phyloP scores from a whole-genome alignment of 768 basidiomycete species.

The Termitomyces sp. region DNA sequence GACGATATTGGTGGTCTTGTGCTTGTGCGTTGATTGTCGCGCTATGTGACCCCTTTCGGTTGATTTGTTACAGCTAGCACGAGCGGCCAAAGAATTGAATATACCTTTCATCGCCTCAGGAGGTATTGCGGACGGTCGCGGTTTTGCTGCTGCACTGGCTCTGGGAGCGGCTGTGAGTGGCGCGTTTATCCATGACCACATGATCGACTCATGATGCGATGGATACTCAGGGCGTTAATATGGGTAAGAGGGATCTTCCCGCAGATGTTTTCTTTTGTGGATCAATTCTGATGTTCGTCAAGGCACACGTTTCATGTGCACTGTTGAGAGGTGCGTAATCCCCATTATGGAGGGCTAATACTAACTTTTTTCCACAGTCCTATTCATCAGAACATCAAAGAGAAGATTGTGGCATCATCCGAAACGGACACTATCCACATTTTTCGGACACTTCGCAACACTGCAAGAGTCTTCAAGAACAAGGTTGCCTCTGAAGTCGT shows the following conservation, averaged over 20 bases:
- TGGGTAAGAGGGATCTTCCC: conserved; percentile 41
- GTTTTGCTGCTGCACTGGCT: conserved; percentile 75
- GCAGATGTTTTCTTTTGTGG: conserved; percentile 13
- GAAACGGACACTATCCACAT: conserved; percentile 88
- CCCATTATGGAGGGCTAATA: background rate
- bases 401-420: conserved; percentile 77
- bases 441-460: conserved; percentile 82
- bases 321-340: conserved; percentile 59
- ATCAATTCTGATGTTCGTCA: conserved; percentile 6
- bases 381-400: conserved; percentile 87
- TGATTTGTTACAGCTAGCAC: conserved; percentile 56
- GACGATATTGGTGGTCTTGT: conserved; percentile 89
- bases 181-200: background rate
- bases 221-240: conserved; percentile 67
- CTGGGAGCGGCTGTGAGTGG: conserved; percentile 70
- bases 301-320: conserved; percentile 90
- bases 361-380: conserved; percentile 36
- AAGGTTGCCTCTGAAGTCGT: conserved; percentile 80
- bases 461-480: conserved; percentile 85
- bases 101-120: conserved; percentile 89
- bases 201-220: background rate
- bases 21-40: conserved; percentile 39
- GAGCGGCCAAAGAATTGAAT: conserved; percentile 78
- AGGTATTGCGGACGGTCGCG: conserved; percentile 83
- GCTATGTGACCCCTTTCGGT: background rate